phyloP scores from a whole-genome alignment of 495 filamentous ascomycete genomes.

The Penicillium roqueforti region DNA sequence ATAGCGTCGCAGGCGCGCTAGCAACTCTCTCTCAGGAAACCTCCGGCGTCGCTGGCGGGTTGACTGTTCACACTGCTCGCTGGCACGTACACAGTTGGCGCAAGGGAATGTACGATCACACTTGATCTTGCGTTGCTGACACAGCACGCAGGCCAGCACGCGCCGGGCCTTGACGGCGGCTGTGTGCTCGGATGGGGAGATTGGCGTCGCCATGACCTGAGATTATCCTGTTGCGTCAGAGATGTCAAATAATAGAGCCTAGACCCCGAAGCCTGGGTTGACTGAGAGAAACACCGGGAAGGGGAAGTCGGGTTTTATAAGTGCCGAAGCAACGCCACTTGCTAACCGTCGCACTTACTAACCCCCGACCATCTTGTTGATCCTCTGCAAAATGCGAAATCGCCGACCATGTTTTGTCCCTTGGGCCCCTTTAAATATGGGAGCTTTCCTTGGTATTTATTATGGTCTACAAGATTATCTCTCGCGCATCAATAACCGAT shows the following conservation, averaged over 20 bases:
- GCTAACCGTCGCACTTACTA: too few relatives aligned
- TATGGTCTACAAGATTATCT: too few relatives aligned
- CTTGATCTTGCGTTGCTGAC: constrained; percentile 35
- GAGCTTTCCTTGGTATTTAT: too few relatives aligned
- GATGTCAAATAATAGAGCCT: neutral
- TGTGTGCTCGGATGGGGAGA: neutral
- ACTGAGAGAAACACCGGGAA: too few relatives aligned
- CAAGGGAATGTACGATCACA: constrained; percentile 36
- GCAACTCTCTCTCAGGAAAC: constrained; percentile 17
- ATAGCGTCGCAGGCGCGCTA: constrained; percentile 1
- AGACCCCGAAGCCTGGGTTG: too few relatives aligned
- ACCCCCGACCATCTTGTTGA: too few relatives aligned
- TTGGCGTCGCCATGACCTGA: neutral
- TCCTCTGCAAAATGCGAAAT: too few relatives aligned
- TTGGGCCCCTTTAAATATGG: too few relatives aligned
- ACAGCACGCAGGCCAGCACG: constrained; percentile 17
- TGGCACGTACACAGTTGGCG: constrained; percentile 26
- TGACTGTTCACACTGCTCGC: constrained; percentile 23
- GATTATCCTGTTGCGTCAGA: neutral
- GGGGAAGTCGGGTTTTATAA: too few relatives aligned
- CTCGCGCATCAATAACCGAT: too few relatives aligned
- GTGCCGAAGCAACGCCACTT: too few relatives aligned
- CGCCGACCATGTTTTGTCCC: too few relatives aligned
- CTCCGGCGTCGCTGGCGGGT: constrained; percentile 19
- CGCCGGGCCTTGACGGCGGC: neutral